phyloP scores from a whole-genome alignment of 176 grass and related monocot genomes.

The Rhipidocladum racemiflorum region DNA sequence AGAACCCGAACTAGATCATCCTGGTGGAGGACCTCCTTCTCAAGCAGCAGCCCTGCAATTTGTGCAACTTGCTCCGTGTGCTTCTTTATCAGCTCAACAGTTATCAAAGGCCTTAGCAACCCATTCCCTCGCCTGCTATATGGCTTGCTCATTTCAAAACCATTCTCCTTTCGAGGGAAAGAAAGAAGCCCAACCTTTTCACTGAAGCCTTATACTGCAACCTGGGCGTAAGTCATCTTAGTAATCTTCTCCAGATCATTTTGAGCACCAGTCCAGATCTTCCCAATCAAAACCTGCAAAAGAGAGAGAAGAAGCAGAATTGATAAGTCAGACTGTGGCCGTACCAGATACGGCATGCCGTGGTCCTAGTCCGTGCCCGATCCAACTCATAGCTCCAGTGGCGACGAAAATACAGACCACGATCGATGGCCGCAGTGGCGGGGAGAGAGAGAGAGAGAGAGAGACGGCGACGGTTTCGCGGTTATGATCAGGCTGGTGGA shows the following conservation, averaged over 20 bases:
- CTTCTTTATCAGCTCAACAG: constrained; percentile 55
- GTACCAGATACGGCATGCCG: too few species aligned
- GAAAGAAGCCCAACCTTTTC: constrained; percentile 92
- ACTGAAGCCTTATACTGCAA: constrained; percentile 87
- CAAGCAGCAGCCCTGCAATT: constrained; percentile 74
- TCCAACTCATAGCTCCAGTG: too few species aligned
- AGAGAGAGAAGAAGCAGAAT: constrained; percentile 26
- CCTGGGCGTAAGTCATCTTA: constrained; percentile 87
- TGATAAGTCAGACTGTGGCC: too few species aligned
- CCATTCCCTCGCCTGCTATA: constrained; percentile 84
- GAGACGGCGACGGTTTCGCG: too few species aligned
- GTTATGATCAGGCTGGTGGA: constrained; percentile 15
- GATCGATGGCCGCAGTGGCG: constrained; percentile 5
- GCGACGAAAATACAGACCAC: background rate
- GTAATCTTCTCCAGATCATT: constrained; percentile 95
- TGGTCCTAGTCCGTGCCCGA: too few species aligned
- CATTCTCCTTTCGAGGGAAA: constrained; percentile 68
- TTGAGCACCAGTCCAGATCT: constrained; percentile 85
- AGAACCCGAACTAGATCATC: constrained; percentile 75
- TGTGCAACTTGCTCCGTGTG: constrained; percentile 78
- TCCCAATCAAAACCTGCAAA: constrained; percentile 66
- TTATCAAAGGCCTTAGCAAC: constrained; percentile 74
- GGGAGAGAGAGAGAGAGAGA: background rate
- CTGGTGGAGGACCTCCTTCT: constrained; percentile 90
- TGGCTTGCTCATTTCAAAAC: constrained; percentile 68